Percentiles rank a stretch among this genome's conserved stretches.
These are phyloP conservation scores for Monosporozyma servazzii DNA, from an alignment of 805 yeast genomes.

Conservation along the genomic window DNA sequence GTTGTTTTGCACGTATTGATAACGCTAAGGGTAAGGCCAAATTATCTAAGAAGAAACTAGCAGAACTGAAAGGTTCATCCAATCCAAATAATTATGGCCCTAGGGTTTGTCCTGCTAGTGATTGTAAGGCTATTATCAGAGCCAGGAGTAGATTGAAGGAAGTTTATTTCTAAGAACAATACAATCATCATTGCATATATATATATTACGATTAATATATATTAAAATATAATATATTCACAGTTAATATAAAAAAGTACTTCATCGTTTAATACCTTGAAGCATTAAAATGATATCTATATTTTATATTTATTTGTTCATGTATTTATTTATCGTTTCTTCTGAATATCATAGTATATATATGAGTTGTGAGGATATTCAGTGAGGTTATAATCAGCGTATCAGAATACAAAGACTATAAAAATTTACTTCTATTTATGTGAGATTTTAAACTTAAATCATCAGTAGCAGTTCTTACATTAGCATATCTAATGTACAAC, in stretches of 20 bases:
- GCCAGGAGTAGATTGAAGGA: constrained; percentile 47
- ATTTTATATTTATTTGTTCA: neutral
- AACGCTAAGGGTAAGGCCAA: constrained; percentile 27
- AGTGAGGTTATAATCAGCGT: no score
- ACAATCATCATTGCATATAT: neutral
- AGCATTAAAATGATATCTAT: neutral
- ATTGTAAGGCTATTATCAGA: constrained; percentile 38
- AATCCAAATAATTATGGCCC: constrained; percentile 47
- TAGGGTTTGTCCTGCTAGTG: constrained; percentile 44
- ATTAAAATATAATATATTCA: neutral
- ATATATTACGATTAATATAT: neutral
- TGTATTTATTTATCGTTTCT: no score
- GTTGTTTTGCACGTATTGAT: constrained; percentile 65
- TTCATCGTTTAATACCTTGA: neutral
- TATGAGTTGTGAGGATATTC: neutral
- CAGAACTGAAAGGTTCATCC: constrained; percentile 24
- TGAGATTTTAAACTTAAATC: neutral
- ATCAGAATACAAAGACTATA: no score
- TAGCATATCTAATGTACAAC: constrained; percentile 44
- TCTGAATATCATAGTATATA: neutral
- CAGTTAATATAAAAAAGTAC: neutral
- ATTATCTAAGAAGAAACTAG: constrained; percentile 18
- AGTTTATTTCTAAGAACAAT: constrained; percentile 31
- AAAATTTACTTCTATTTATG: neutral
- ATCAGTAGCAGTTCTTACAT: constrained; percentile 19